phyloP scores from a whole-genome alignment of 371 early-diverging fungal genomes.

The Actinomortierella wolfii region DNA sequence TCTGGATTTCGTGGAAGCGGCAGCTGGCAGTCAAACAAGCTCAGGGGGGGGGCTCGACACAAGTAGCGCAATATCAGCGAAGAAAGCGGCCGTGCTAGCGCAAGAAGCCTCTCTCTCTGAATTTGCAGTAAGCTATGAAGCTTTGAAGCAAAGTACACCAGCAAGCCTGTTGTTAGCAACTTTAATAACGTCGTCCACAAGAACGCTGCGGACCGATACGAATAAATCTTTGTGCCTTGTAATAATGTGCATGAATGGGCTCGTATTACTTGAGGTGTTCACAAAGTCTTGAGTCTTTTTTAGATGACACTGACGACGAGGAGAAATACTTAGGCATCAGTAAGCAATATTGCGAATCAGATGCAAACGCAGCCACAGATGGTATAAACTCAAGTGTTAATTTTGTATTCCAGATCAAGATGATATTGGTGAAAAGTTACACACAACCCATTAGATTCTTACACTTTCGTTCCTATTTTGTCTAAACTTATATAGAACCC shows the following conservation, averaged over 20 bases:
- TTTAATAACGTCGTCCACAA: slow-evolving; percentile 7
- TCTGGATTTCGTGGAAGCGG: slow-evolving; percentile 13
- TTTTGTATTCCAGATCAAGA: slow-evolving; percentile 5
- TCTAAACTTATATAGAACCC: slow-evolving; percentile 10
- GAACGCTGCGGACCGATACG: slow-evolving; percentile 4
- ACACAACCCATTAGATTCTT: background rate
- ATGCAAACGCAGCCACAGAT: slow-evolving; percentile 1
- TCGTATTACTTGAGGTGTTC: too few species aligned
- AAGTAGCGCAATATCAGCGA: slow-evolving; percentile 13
- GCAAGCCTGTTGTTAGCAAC: slow-evolving; percentile 17
- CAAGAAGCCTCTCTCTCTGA: slow-evolving; percentile 18
- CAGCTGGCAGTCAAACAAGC: slow-evolving; percentile 6
- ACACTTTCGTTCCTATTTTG: background rate
- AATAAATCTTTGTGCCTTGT: slow-evolving; percentile 5
- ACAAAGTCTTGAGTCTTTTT: slow-evolving; percentile 1
- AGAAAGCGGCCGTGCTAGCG: slow-evolving; percentile 16
- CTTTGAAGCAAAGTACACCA: slow-evolving; percentile 46
- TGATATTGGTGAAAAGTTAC: background rate
- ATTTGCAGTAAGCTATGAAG: slow-evolving; percentile 9
- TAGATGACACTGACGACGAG: slow-evolving; percentile 5
- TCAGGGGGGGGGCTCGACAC: slow-evolving; percentile 15
- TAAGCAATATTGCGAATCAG: slow-evolving; percentile 2
- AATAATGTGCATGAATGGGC: too few species aligned
- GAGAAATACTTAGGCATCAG: slow-evolving; percentile 1
- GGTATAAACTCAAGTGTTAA: slow-evolving; percentile 3